Evolutionary conservation across 2,329 filamentous ascomycete genomes (phyloP).

Genomic region (Nigrospora sphaerica): DNA sequence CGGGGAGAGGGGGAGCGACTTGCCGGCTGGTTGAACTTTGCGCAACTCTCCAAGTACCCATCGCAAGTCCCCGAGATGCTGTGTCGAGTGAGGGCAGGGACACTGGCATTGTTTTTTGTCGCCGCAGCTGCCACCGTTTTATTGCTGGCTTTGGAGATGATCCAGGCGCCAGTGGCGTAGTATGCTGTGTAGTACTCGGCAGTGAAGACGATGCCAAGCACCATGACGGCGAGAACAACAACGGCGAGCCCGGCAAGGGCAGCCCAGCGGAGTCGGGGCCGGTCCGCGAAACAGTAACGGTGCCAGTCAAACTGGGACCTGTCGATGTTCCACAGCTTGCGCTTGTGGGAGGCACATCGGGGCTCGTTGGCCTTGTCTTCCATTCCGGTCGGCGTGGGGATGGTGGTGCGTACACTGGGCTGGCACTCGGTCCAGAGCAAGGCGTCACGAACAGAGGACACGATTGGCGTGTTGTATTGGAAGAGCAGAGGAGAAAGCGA

Average conservation of each 20-base stretch:
- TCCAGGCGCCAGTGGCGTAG: constrained; percentile 8
- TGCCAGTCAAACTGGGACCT: constrained; percentile 11
- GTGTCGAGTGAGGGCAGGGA: too few relatives aligned
- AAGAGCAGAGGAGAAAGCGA: too few relatives aligned
- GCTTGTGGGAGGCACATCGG: constrained; percentile 10
- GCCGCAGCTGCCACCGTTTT: background rate
- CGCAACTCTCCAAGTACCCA: too few relatives aligned
- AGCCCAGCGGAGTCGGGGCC: constrained; percentile 12
- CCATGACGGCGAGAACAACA: constrained; percentile 10
- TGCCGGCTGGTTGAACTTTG: too few relatives aligned
- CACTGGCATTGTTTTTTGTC: too few relatives aligned
- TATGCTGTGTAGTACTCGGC: constrained; percentile 12
- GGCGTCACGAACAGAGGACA: too few relatives aligned
- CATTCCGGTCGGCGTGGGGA: too few relatives aligned
- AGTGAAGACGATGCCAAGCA: constrained; percentile 14
- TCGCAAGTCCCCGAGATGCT: too few relatives aligned
- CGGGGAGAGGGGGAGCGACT: too few relatives aligned
- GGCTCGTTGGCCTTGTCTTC: background rate
- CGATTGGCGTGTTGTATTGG: too few relatives aligned
- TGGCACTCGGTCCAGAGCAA: too few relatives aligned
- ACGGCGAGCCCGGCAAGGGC: constrained; percentile 9
- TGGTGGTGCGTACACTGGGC: too few relatives aligned
- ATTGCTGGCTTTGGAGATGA: constrained; percentile 4
- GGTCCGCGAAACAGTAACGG: constrained; percentile 11
- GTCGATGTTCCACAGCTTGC: constrained; percentile 8